These are phyloP conservation scores for Fusarium siculi DNA, from an alignment of 2,329 filamentous ascomycete species.

Conservation along the genomic window DNA sequence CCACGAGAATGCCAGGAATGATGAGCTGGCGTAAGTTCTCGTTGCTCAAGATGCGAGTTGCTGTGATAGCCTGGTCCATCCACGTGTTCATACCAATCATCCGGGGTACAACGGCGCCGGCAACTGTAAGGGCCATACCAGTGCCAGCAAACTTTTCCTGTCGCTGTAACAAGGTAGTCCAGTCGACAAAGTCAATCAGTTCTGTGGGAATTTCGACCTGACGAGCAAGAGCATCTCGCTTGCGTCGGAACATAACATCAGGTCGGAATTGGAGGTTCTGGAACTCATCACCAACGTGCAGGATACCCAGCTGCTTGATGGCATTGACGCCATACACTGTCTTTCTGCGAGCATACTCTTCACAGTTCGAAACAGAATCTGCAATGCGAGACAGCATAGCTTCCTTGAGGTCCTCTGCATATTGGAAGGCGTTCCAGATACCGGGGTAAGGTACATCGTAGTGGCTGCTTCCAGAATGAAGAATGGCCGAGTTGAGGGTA, in stretches of 20 bases:
- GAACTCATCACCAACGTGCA: slow-evolving; percentile 90
- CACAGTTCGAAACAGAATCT: slow-evolving; percentile 79
- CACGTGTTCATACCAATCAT: slow-evolving; percentile 86
- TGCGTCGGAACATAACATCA: slow-evolving; percentile 93
- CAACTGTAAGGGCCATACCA: slow-evolving; percentile 92
- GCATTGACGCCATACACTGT: slow-evolving; percentile 84
- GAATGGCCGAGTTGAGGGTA: slow-evolving; percentile 79
- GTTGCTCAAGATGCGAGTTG: slow-evolving; percentile 81
- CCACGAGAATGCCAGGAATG: slow-evolving; percentile 80
- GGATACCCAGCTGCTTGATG: slow-evolving; percentile 87
- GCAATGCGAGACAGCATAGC: slow-evolving; percentile 93
- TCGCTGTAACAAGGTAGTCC: slow-evolving; percentile 81
- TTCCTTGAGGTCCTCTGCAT: slow-evolving; percentile 90
- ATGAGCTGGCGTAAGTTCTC: slow-evolving; percentile 84
- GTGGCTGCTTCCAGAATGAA: slow-evolving; percentile 78
- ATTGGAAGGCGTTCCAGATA: slow-evolving; percentile 85
- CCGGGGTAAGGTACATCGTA: slow-evolving; percentile 89
- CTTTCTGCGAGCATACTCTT: slow-evolving; percentile 83
- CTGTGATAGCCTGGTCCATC: slow-evolving; percentile 87
- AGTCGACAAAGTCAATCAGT: slow-evolving; percentile 92
- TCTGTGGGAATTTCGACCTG: slow-evolving; percentile 91
- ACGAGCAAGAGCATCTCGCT: slow-evolving; percentile 81
- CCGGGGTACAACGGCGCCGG: slow-evolving; percentile 83
- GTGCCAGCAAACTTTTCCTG: slow-evolving; percentile 96
- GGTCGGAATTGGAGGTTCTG: slow-evolving; percentile 87